Evolutionary conservation across 2,329 filamentous ascomycete species (phyloP), one percentile per base, ranked within the genome.

Genomic region (Phoma sp.): DNA sequence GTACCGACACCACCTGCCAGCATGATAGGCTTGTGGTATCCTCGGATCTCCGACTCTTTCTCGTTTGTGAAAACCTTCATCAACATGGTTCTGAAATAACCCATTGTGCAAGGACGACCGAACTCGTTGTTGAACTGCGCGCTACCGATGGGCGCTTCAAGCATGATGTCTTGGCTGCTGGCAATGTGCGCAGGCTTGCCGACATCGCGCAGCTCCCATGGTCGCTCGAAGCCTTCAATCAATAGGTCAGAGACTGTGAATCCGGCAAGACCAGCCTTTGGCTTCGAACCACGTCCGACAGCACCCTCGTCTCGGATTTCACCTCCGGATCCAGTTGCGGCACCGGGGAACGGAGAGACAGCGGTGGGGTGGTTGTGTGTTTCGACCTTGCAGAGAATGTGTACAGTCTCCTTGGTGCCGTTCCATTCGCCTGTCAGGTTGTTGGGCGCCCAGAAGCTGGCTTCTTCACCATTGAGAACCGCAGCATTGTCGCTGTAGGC

Each of bases 1-100:
- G 90, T 96, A 43, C 95, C 95, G 32, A 98, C 86, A 71, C 95
- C 95, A 70, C 95, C 95, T 58, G 95, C 95, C 77, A 99, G 91
- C 91, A 97, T 96, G 74, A 96, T 97, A 8, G 95, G 95, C 79
- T 99, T 99, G 78, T 98, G 95, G 73, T 96, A 99, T 23, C 95
- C 95, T 64, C 93, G 85, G 69, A 91, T 84, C 63, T 96, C 91
- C 18, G 82, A 82, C 56, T 83, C 80, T 36, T 84, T 84, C 51
- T 85, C 81, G 39, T 80, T 82, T n/a, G 83, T 75, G 24, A 83
- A 80, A 27, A 89, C 82, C 52, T 86, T 82, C 38, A 88, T 89
- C 27, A 96, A 85, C 33, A 99, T 83, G 0, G 95, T 99, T 57
- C 93, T 84, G 81, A 99, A 99, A 71, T 92, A 93, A 22, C 95